Percentiles rank a stretch among this genome's conserved stretches.
Evolutionary conservation across 2,329 filamentous ascomycete species (phyloP).

Genomic region (Penicillium concentricum): DNA sequence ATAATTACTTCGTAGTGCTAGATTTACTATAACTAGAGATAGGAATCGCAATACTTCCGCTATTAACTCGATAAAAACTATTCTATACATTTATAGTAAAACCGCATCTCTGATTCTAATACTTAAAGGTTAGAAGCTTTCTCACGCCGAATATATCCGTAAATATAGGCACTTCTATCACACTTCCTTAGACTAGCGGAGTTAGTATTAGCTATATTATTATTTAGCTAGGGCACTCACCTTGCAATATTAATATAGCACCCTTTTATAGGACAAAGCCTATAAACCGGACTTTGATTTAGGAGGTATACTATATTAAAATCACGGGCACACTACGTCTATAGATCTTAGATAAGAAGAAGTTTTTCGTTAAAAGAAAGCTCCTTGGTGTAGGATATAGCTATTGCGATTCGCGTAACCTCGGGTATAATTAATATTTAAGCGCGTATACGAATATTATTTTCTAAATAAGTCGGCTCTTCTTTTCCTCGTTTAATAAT

Average conservation of each 20-base stretch:
- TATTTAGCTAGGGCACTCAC: neutral
- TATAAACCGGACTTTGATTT: slow-evolving; percentile 6
- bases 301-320: slow-evolving; percentile 16
- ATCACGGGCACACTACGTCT: slow-evolving; percentile 9
- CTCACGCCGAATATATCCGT: too few species aligned
- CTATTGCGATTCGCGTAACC: slow-evolving; percentile 11
- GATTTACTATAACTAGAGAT: slow-evolving; percentile 9
- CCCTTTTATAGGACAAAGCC: slow-evolving; percentile 6
- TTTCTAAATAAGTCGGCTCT: neutral
- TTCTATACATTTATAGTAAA: slow-evolving; percentile 12
- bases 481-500: slow-evolving; percentile 14
- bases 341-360: slow-evolving; percentile 5
- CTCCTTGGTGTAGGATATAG: slow-evolving; percentile 10
- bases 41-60: slow-evolving; percentile 1
- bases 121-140: too few species aligned
- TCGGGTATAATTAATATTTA: slow-evolving; percentile 15
- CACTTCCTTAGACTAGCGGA: too few species aligned
- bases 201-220: too few species aligned
- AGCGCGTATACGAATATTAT: neutral
- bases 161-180: too few species aligned
- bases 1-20: slow-evolving; percentile 11
- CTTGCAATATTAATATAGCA: slow-evolving; percentile 7
- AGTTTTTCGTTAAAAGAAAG: slow-evolving; percentile 16
- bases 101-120: slow-evolving; percentile 1
- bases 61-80: slow-evolving; percentile 1